Base-by-base conservation (phyloP, 108 stramenopile genomes). In the Stephanodiscus triporus region DNA sequence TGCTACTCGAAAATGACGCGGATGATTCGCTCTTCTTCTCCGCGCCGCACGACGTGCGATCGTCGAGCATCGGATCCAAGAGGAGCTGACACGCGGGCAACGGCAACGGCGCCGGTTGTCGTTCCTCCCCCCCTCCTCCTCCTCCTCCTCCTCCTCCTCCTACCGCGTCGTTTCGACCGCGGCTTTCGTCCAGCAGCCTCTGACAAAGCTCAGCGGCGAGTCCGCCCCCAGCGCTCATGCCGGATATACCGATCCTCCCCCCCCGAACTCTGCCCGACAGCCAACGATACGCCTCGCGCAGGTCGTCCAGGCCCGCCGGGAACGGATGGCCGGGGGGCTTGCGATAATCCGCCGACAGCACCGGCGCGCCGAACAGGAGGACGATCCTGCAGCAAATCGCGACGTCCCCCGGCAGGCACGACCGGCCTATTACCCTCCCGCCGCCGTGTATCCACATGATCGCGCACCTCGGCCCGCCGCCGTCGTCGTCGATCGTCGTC, bases 221-320 rank as follows among this genome's bases (percentile, higher is more conserved):
- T 45, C 77, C 77, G 49, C 71, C 71, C 51, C 77, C 77, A 3
- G 77, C 63, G 24, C 77, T 78, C n/a, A 72, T 57, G 20, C 77
- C 77, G 11, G 55, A 55, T 4, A 78, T 56, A 9, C 40, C 71
- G 37, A 78, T 78, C 53, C 57, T 53, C 13, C 58, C 27, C 0
- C 47, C 27, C 23, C 22, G 36, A 26, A 24, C 36, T 23, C 60
- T 69, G 0, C 50, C 19, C 7, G 57, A 57, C 29, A 78, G 56
- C 77, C 77, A 78, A 42, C 49, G 36, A 53, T 78, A 78, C 37
- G 77, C 71, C 16, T 54, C 4, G 1, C 22, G 29, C 10, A 72
- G 20, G 48, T 78, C 77, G 47, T 78, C 77, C 11, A 78, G 77
- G 11, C 71, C 77, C 3, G 77, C 77, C 5, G 77, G 77, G 53